Evolutionary conservation across 768 basidiomycete species (phyloP).

Genomic region (Lentinus brumalis): DNA sequence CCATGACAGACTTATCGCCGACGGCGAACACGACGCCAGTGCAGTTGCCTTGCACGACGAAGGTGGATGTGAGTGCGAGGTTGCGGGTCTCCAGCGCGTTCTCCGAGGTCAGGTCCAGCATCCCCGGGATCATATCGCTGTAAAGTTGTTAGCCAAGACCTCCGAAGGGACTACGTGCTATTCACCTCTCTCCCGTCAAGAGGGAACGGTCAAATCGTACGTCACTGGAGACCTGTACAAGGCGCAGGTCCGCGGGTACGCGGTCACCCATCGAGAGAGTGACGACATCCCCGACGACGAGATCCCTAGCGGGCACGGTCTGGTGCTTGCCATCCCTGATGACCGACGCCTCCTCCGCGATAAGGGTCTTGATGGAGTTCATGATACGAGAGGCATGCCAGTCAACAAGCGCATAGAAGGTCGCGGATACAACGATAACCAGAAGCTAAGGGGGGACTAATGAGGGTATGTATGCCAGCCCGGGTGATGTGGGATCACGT

Average conservation of each 20-base stretch:
- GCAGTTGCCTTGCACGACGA: constrained; percentile 53
- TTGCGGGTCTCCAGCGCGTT: constrained; percentile 49
- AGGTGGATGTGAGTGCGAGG: constrained; percentile 59
- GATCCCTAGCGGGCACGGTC: constrained; percentile 51
- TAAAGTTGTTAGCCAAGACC: constrained; percentile 32
- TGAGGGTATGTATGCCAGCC: constrained; percentile 39
- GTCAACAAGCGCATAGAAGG: constrained; percentile 55
- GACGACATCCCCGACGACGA: constrained; percentile 70
- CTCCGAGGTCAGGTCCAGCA: constrained; percentile 40
- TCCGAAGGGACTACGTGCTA: not conserved
- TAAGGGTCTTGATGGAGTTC: constrained; percentile 65
- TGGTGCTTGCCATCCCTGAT: constrained; percentile 52
- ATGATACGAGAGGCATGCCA: constrained; percentile 60
- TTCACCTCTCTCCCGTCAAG: constrained; percentile 61
- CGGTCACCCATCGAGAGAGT: constrained; percentile 65
- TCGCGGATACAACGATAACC: constrained; percentile 44
- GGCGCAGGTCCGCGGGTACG: constrained; percentile 68
- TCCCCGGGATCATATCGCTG: constrained; percentile 47
- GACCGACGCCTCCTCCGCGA: constrained; percentile 65
- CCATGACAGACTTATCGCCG: constrained; percentile 52
- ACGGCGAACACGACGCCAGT: constrained; percentile 49
- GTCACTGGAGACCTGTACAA: constrained; percentile 63
- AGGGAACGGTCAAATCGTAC: constrained; percentile 63
- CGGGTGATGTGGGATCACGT: constrained; percentile 40
- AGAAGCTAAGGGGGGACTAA: constrained; percentile 33